These are phyloP conservation scores for Ashbya aceris DNA, from an alignment of 1,139 yeast species.

Conservation along the genomic window DNA sequence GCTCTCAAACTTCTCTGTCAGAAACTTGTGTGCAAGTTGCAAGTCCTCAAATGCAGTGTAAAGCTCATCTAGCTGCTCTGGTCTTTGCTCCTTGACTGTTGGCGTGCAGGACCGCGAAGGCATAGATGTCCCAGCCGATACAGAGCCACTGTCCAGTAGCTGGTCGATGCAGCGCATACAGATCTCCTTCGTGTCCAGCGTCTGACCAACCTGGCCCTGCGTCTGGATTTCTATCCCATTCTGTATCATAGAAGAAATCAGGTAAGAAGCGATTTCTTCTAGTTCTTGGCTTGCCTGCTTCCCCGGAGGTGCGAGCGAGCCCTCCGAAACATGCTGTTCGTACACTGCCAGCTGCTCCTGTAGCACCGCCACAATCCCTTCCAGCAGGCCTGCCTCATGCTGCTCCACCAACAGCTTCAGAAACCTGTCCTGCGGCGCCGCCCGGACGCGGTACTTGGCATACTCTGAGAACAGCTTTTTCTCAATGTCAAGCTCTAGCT, in stretches of 20 bases:
- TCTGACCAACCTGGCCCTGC: conserved; percentile 1
- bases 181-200: conserved; percentile 4
- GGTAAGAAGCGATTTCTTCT: conserved; percentile 25
- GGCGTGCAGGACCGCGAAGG: background rate
- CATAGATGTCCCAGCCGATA: background rate
- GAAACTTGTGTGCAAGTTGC: conserved; percentile 28
- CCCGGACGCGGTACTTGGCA: conserved; percentile 20
- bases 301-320: background rate
- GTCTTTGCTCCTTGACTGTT: background rate
- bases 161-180: conserved; percentile 3
- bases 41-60: conserved; percentile 28
- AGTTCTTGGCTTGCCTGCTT: conserved; percentile 7
- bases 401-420: background rate
- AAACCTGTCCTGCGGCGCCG: background rate
- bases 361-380: background rate
- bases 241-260: conserved; percentile 24
- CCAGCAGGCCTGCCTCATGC: background rate
- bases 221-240: conserved; percentile 17
- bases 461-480: conserved; percentile 24
- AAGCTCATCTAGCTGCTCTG: conserved; percentile 11
- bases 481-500: conserved; percentile 20
- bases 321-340: background rate
- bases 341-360: background rate
- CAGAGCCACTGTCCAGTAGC: background rate
- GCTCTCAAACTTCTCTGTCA: conserved; percentile 28